Evolutionary conservation across 768 basidiomycete species (phyloP), one percentile per base, ranked within the genome.

Genomic region (Lyophyllum shimeji): DNA sequence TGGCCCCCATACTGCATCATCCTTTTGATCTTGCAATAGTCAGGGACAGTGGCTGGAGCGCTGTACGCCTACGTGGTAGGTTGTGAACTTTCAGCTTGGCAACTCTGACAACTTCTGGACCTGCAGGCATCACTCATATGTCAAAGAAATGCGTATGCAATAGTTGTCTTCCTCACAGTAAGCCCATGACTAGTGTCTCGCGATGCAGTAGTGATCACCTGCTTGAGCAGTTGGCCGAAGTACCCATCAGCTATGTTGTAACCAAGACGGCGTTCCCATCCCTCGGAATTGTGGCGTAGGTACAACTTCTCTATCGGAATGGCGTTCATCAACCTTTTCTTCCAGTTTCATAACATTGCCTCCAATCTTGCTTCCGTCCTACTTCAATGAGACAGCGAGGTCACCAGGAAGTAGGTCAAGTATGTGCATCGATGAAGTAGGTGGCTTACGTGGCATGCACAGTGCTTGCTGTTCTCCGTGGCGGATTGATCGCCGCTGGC

Each of bases 171-270:
- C 64, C 65, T 76, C 27, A 75, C 76, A 15, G 78, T 78, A 59
- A 46, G 69, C 25, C 45, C 11, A 13, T 44, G 34, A 37, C 54
- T 15, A 29, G 20, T 33, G 24, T 8, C 23, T 37, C 3, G 7
- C n/a, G 20, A 1, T 17, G 24, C 48, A 23, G 9, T 37, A 29
- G 7, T 29, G 23, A 24, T 27, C 15, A 27, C 3, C 11, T 15
- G 11, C 25, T 46, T 9, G 7, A 27, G 4, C 54, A 80, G 78
- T 57, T 70, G 4, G 73, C 76, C 20, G 80, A 81, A 53, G 47
- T 82, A 31, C 76, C 75, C 1, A 71, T 77, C 34, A 77, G 75
- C 24, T 81, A 76, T 72, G 60, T 80, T 34, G 74, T 79, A 31
- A 73, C 71, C 7, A 66, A 71, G 18, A 74, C 77, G 1, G 63